Evolutionary conservation across 805 yeast genomes (phyloP).

Genomic region (Starmerella ratchasimensis): DNA sequence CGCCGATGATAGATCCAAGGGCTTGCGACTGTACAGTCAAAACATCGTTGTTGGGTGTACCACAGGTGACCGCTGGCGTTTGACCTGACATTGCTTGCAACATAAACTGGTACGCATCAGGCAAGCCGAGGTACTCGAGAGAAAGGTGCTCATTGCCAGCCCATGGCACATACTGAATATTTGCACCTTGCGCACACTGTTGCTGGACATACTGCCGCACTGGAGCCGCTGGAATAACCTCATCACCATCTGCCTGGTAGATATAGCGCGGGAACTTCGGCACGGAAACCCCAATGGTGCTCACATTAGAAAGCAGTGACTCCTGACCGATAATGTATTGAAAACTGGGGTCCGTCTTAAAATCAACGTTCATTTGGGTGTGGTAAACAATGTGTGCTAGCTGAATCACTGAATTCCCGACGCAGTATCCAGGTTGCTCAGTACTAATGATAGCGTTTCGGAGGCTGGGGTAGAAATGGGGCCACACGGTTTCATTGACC

Average conservation of each 20-base stretch:
- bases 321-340: conserved; percentile 7
- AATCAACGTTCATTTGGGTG: conserved; percentile 16
- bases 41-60: conserved; percentile 3
- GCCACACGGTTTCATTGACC: conserved; percentile 3
- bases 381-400: neutral
- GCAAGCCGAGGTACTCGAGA: conserved; percentile 4
- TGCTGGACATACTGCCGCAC: conserved; percentile 11
- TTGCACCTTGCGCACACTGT: conserved; percentile 9
- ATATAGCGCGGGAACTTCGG: conserved; percentile 20
- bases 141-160: conserved; percentile 7
- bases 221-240: conserved; percentile 15
- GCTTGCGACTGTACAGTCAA: neutral
- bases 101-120: conserved; percentile 13
- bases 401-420: neutral
- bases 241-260: conserved; percentile 20
- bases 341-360: conserved; percentile 9
- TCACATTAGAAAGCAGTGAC: conserved; percentile 2
- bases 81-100: conserved; percentile 5
- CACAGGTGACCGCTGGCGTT: conserved; percentile 6
- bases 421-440: neutral
- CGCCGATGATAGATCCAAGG: conserved; percentile 3
- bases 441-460: conserved; percentile 2
- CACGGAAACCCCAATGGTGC: conserved; percentile 8
- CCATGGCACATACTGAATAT: conserved; percentile 8
- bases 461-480: conserved; percentile 3